Base-by-base conservation (phyloP, 306 rosid species). In the Arachis stenosperma region DNA sequence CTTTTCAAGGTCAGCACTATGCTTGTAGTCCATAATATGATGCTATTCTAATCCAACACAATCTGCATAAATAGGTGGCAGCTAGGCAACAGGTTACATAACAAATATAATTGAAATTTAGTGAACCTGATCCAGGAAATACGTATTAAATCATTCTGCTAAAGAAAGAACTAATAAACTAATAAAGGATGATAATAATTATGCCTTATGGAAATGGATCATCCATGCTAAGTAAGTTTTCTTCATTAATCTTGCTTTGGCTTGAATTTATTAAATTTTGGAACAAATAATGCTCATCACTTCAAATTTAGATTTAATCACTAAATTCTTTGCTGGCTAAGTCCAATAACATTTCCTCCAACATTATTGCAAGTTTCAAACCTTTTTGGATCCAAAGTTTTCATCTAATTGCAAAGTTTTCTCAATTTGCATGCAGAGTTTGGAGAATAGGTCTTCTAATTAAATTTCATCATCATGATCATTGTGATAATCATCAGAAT, bases 1-100 rank as follows among this genome's bases (percentile, higher is more conserved):
- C 97, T 93, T 88, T 94, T 89, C 86, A 94, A 94, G 99, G 99
- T 94, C 67, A 72, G 85, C 36, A 70, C 61, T 27, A 69, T 43
- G 68, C 62, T 71, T 79, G 67, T 81, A 56, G 48, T 73, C 58
- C 36, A 41, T 66, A 77, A 56, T 73, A 62, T 66, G 60, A 46
- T 78, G 79, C 48, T 47, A 83, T 47, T 29, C 12, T 61, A 52
- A 13, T 65, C 58, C 65, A 46, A 68, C 63, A 58, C 54, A 50
- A 73, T 68, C 55, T 67, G 50, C 61, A 37, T n/a, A 59, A 42
- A 33, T 68, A 44, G 29, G 46, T 9, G 27, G 64, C 51, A 44
- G 11, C 67, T 61, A 37, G 66, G 48, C 48, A 37, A 61, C 66
- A 39, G 9, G 67, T 61, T 61, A 65, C 51, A 33, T 55, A 55